Evolutionary conservation across 495 filamentous ascomycete species (phyloP), one percentile per base, ranked within the genome.

Genomic region (Hamigera avellanea): DNA sequence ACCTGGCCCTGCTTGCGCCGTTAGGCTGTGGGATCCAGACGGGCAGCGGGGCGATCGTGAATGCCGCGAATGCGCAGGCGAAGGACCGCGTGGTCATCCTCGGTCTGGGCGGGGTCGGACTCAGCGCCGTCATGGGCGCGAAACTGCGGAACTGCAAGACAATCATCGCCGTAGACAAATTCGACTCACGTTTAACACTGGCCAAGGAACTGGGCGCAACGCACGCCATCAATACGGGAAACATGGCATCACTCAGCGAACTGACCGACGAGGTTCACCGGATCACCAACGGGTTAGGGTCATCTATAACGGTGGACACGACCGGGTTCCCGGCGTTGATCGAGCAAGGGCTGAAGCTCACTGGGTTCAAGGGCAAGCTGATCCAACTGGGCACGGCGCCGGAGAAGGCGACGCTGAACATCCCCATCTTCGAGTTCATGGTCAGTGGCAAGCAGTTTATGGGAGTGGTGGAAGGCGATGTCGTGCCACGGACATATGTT

Each of bases 11-110:
- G 1, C 48, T 54, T 12, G 48, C 64, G 7, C 57, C 62, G 19
- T 40, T 68, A 9, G 60, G 62, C 1, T 66, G 62, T 42, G 64
- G 61, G 1, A 50, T 66, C 41, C 62, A 66, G 42, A 66, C 64
- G 6, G 64, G 61, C 1, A 47, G 41, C 2, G 60, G 58, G 8
- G 52, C 57, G 0, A 49, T 67, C 25, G 33, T 63, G 8, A 57
- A 66, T 41, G 45, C 48, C 1, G 44, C 57, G 0, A 17, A 37
- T 9, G 53, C 61, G 0, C 25, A n/a, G 5, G 3, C 25, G 2
- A 33, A 46, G 0, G 46, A 54, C 31, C 33, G 38, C 1, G 50
- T 64, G 0, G 50, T 46, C 6, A 40, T 63, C 0, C 41, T 67
- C 8, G 61, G 61, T 0, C 40, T 57, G 2, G 61, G 62, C 7